Evolutionary conservation across 1,284 basidiomycete species (phyloP), one percentile per base, ranked within the genome.

Genomic region (Cryptococcus jaspeensis): DNA sequence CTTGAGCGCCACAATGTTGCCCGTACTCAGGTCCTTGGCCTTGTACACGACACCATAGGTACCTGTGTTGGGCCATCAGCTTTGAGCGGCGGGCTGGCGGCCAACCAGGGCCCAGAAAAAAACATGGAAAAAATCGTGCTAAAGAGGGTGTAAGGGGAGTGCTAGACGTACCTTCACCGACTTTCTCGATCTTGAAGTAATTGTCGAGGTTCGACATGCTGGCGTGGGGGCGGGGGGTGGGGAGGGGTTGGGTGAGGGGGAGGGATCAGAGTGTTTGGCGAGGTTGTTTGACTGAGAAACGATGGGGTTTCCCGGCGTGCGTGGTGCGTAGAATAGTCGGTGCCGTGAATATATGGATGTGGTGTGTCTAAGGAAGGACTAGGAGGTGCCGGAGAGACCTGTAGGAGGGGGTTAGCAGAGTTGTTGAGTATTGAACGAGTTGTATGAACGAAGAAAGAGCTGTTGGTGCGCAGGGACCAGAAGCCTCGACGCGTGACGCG

Each of bases 31-130:
- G 71, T 94, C 91, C 65, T 85, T 84, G 42, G 90, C 91, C 78
- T 93, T 93, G 84, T 98, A 98, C 18, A 99, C 95, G 54, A 98
- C 95, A 62, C 96, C 96, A 69, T 99, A 99, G 46, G 96, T 99
- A 69, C 95, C 95, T 98, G 66, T 37, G 9, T 18, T 32, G 5
- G 36, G 43, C 16, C 25, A 25, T 43, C 16, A 51, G 39, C 39
- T 28, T n/a, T 41, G 23, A 20, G 39, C 16, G 35, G 16, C 6
- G 16, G 28, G 37, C 25, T 50, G 48, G 20, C 20, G 22, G 35
- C 18, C 20, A 50, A 28, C 4, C 15, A n/a, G 18, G 25, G 20
- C 15, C 15, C 39, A 44, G 5, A 23, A 44, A n/a, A n/a, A 22
- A 41, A 41, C 40, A 22, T n/a, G 20, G 40, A 5, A 6, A 41